Conservation (phyloP, 2,329 filamentous ascomycete species). For the Talaromyces verruculosus region DNA sequence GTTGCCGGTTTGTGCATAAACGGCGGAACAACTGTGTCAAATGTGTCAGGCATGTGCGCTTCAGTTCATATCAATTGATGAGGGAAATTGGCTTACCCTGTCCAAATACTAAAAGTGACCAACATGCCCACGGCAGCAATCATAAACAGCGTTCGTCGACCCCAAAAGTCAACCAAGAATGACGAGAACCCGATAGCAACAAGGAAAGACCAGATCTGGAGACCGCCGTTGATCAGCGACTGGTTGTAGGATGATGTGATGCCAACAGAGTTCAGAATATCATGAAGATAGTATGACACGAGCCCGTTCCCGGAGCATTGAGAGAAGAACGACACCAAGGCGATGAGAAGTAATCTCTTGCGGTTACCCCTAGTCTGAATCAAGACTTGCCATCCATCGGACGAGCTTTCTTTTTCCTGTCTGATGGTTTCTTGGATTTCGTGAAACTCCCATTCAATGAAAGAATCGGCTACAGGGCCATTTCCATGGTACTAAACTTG, state of each 20-base stretch:
- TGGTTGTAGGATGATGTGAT: slow-evolving; percentile 48
- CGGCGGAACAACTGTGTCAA: slow-evolving; percentile 13
- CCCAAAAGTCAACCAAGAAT: background rate
- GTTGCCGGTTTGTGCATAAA: slow-evolving; percentile 21
- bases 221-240: slow-evolving; percentile 30
- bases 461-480: background rate
- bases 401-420: slow-evolving; percentile 51
- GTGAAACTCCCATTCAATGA: slow-evolving; percentile 34
- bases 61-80: too few relatives aligned
- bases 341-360: background rate
- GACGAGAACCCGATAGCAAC: background rate
- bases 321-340: background rate
- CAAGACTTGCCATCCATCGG: slow-evolving; percentile 55
- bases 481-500: background rate
- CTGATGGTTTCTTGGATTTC: slow-evolving; percentile 46
- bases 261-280: slow-evolving; percentile 62
- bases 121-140: background rate
- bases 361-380: slow-evolving; percentile 35
- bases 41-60: too few relatives aligned
- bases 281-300: slow-evolving; percentile 66
- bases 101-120: background rate
- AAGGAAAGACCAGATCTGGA: background rate
- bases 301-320: slow-evolving; percentile 57
- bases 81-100: background rate
- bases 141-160: background rate